Conservation (phyloP, 2,329 filamentous ascomycete genomes). For the Aspergillus fischeri region DNA sequence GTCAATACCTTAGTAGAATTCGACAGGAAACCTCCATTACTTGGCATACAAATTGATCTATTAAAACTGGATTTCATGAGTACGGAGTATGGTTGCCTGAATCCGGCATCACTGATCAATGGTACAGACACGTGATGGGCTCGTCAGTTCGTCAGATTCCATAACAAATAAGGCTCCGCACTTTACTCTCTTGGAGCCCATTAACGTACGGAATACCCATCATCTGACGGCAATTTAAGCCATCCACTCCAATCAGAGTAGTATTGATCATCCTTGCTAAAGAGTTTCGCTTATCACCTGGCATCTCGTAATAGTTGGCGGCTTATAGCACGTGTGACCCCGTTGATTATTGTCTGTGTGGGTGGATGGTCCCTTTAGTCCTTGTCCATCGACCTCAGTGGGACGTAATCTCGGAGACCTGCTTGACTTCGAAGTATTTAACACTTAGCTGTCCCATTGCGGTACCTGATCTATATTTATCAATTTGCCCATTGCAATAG, state of each 20-base stretch:
- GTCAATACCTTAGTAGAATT: too few relatives aligned
- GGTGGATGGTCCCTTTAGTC: background rate
- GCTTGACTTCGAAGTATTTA: background rate
- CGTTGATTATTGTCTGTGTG: background rate
- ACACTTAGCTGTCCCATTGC: constrained; percentile 2
- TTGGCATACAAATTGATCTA: background rate
- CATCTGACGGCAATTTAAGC: background rate
- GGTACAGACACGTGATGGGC: too few relatives aligned
- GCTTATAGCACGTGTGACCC: background rate
- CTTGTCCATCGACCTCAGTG: background rate
- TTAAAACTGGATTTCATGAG: background rate
- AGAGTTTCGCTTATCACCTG: background rate
- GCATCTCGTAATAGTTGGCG: background rate
- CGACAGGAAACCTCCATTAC: too few relatives aligned
- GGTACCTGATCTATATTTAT: constrained; percentile 18
- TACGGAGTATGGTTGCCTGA: background rate
- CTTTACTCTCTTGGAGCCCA: background rate
- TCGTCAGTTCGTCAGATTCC: background rate
- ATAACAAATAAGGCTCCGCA: background rate
- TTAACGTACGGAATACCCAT: background rate
- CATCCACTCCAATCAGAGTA: background rate
- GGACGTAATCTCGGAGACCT: constrained; percentile 7
- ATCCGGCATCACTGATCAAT: background rate
- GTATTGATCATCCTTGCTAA: background rate
- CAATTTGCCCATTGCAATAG: background rate